A percentile compares a stretch with the other conserved stretches of the same genome.
These are phyloP conservation scores for Thinopyrum elongatum DNA, from an alignment of 176 grass and related monocot species.

Conservation along the genomic window DNA sequence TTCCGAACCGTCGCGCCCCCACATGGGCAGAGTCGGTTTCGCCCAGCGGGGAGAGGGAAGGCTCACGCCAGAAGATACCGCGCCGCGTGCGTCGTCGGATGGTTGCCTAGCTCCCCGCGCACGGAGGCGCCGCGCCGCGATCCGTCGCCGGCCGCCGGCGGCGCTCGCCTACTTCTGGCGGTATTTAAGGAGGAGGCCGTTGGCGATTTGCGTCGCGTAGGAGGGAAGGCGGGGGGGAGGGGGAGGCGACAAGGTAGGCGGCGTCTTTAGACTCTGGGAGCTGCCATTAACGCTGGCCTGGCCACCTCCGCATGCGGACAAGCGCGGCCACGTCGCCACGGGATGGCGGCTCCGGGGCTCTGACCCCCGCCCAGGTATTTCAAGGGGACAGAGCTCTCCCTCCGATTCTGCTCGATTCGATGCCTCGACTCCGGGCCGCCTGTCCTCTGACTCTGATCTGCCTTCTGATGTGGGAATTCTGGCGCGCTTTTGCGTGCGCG, in stretches of 20 bases:
- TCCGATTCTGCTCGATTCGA: slow-evolving; percentile 2
- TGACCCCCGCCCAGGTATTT: slow-evolving; percentile 47
- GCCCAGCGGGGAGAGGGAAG: background rate
- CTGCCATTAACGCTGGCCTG: slow-evolving; percentile 39
- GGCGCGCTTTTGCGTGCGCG: background rate
- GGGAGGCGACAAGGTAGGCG: background rate
- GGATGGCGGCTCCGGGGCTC: slow-evolving; percentile 36
- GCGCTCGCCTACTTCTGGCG: background rate
- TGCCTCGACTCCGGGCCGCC: background rate
- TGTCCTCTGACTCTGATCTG: slow-evolving; percentile 5
- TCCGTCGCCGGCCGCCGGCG: background rate
- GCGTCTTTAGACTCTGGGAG: slow-evolving; percentile 20
- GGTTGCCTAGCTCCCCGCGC: slow-evolving; percentile 4
- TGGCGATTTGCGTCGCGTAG: slow-evolving; percentile 13
- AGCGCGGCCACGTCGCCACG: slow-evolving; percentile 30
- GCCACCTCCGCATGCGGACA: slow-evolving; percentile 35
- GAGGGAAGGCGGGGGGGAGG: background rate
- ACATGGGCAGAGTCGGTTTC: background rate
- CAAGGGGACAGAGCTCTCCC: background rate
- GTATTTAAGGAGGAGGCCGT: slow-evolving; percentile 10
- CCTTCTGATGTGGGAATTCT: slow-evolving; percentile 23
- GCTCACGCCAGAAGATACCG: slow-evolving; percentile 22
- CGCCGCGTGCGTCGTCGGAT: slow-evolving; percentile 16
- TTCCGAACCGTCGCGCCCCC: slow-evolving; percentile 4
- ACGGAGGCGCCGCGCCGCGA: slow-evolving; percentile 23